Evolutionary conservation across 257 asterid genomes (phyloP), one percentile per base, ranked within the genome.

Genomic region (Datura wrightii): DNA sequence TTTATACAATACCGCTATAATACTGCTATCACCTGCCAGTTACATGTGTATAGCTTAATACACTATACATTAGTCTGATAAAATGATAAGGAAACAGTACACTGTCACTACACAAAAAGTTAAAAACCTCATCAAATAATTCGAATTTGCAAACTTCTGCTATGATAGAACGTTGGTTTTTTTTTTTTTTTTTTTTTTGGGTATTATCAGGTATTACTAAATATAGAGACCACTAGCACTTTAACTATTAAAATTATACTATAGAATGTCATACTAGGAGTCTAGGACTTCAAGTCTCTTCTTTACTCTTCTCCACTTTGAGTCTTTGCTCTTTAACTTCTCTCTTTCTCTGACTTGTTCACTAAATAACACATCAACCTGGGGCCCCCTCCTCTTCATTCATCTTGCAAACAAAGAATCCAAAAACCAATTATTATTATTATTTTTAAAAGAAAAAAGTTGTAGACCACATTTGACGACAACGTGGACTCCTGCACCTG

Each of bases 401-500:
- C 85, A 65, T 39, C 79, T 82, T 39, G 31, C 85, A 63, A 78
- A 70, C 85, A 82, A 82, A 82, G 85, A 65, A 82, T 82, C 85
- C 63, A 65, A 50, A 82, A 82, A 8, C 13, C 11, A 24, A 24
- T 24, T 24, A 24, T 24, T 24, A 24, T 24, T 24, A 24, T 24
- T 24, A 24, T 24, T 24, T 24, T 24, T 24, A 52, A 31, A 11
- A 5, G 15, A n/a, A 39, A 58, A 80, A 19, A 1, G 46, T 56
- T 59, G 76, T 41, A 58, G 79, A 39, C 31, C 42, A 69, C 83
- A 65, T 83, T 89, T 85, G 82, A 91, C 92, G 90, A 89, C 94
- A 90, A 89, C 89, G 81, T 89, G 88, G 88, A 85, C 87, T 80
- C 83, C 86, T 84, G 85, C 85, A 87, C 66, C 87, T 86, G 92